These are phyloP conservation scores for Geum urbanum DNA, from an alignment of 306 rosid genomes.

Conservation along the genomic window DNA sequence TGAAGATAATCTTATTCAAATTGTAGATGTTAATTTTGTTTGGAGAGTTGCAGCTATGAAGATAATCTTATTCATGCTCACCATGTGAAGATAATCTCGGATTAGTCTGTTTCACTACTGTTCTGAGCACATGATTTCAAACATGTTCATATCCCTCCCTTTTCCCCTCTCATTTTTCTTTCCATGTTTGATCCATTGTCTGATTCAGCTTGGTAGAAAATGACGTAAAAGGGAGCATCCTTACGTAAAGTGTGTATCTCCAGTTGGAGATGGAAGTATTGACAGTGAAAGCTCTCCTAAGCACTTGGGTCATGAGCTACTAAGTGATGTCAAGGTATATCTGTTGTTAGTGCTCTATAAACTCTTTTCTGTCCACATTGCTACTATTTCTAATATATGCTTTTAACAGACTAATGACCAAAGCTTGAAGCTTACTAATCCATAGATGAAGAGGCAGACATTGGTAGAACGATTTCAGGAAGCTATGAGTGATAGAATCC, in stretches of 20 bases:
- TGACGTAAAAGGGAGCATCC: constrained; percentile 27
- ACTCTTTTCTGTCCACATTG: constrained; percentile 15
- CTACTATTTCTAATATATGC: constrained; percentile 1
- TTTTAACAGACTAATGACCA: constrained; percentile 44
- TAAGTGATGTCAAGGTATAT: constrained; percentile 57
- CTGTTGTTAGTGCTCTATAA: constrained; percentile 6
- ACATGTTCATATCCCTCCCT: neutral
- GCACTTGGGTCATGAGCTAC: constrained; percentile 45
- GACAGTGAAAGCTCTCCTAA: constrained; percentile 60
- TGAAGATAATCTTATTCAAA: neutral
- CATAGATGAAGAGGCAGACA: constrained; percentile 51
- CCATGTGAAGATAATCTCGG: too few relatives aligned
- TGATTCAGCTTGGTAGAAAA: constrained; percentile 33
- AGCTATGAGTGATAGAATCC: constrained; percentile 54
- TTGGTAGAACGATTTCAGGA: constrained; percentile 74
- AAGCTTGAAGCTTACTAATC: constrained; percentile 28
- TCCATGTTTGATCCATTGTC: constrained; percentile 28
- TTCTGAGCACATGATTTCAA: constrained; percentile 1
- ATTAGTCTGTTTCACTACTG: too few relatives aligned
- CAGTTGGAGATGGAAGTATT: constrained; percentile 27
- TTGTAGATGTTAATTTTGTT: neutral
- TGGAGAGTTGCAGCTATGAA: neutral
- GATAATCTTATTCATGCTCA: too few relatives aligned
- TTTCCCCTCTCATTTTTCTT: constrained; percentile 4
- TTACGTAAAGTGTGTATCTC: constrained; percentile 31